Percentiles rank a stretch among this genome's conserved stretches.
Evolutionary conservation across 2,329 filamentous ascomycete species (phyloP).

Genomic region (Xylariaceae sp.): DNA sequence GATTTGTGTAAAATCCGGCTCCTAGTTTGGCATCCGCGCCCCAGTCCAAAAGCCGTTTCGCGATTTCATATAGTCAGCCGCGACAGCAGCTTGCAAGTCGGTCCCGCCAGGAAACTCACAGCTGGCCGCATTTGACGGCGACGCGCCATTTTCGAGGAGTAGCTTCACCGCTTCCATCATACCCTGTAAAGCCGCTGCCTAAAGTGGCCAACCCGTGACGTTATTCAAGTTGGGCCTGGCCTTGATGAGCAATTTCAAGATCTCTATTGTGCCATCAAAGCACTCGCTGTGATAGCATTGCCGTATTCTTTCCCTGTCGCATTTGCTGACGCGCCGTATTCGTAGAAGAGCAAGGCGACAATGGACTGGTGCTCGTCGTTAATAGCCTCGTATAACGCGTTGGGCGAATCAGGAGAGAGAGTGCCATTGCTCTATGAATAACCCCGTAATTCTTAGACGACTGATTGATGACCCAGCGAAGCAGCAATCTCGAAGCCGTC

Average conservation of each 20-base stretch:
- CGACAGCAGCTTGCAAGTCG: constrained; percentile 1
- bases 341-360: not conserved
- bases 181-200: not conserved
- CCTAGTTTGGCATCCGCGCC: constrained; percentile 2
- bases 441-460: not conserved
- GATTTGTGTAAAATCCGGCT: not conserved
- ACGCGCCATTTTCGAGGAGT: not conserved
- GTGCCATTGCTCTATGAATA: not conserved
- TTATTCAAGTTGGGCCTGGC: not conserved
- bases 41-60: not conserved
- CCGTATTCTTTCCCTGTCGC: constrained; percentile 2
- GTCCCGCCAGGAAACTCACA: not conserved
- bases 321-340: not conserved
- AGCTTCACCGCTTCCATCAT: not conserved
- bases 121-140: not conserved
- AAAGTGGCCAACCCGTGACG: not conserved
- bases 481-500: not conserved
- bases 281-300: not conserved
- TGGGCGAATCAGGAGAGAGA: not conserved
- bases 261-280: not conserved
- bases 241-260: not conserved
- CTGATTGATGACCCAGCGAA: not conserved
- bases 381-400: not conserved
- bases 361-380: not conserved
- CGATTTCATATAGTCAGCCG: not conserved